Evolutionary conservation across 2,329 filamentous ascomycete species (phyloP), one percentile per base, ranked within the genome.

Genomic region (Parasarocladium wereldwijsianum): DNA sequence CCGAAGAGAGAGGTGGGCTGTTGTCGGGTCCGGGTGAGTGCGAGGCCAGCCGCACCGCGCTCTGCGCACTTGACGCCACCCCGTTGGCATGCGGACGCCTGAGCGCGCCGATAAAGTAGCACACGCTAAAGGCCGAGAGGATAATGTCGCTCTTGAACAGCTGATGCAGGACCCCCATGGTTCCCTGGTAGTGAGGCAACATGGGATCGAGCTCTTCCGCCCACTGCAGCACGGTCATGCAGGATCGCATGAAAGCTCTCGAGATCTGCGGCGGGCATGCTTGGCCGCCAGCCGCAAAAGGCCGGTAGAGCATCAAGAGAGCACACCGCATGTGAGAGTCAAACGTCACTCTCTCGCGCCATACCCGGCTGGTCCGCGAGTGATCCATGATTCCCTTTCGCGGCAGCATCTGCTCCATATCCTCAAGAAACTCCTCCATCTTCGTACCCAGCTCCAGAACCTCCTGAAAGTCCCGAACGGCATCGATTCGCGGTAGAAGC

Each of bases 251-350:
- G 36, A 70, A 70, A 5, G 59, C 53, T 16, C 62, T 57, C 27
- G 62, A 55, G 19, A 70, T 66, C 34, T 66, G 62, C 5, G 54
- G 49, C 8, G 64, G 66, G 3, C 58, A 60, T 31, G 64, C 61
- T 5, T 54, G 44, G 4, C 58, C 54, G n/a, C 64, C 62, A 36
- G 70, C 49, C 4, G 63, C 65, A 39, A 70, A 64, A 3, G 66
- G 66, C 1, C 66, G 56, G 43, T 70, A 70, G 5, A 71, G 49
- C 1, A 61, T 59, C 12, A 70, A 42, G 25, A 70, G 43, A 2
- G 65, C 62, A 3, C 64, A 55, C 6, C 66, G 59, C 7, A 66
- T 57, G 34, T 68, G 64, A 56, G 67, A 64, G 42, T 69, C 65
- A 19, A 69, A 52, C 14, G 66, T 50, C 3, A 64, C 59, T 6